Evolutionary conservation across 1,284 basidiomycete species (phyloP).

Genomic region (Apiotrichum porosum): DNA sequence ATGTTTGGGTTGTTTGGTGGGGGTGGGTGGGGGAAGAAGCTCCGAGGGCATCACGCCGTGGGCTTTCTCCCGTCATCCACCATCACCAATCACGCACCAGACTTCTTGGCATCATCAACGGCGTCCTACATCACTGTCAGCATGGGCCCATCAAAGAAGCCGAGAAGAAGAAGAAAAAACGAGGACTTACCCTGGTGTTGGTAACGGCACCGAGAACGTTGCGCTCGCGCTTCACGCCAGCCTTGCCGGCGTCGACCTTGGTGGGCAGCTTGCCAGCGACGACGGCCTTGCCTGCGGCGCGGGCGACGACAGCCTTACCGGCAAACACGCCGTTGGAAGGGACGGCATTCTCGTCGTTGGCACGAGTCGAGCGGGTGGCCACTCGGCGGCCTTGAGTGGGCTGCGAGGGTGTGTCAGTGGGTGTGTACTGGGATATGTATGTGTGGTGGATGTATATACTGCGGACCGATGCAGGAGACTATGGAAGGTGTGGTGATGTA

Average conservation of each 20-base stretch:
- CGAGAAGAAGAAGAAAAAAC: background rate
- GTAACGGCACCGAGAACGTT: constrained; percentile 39
- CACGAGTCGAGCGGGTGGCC: constrained; percentile 23
- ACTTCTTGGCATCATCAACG: constrained; percentile 30
- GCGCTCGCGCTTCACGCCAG: constrained; percentile 41
- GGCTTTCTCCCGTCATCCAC: no score
- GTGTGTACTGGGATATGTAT: no score
- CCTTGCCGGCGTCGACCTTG: constrained; percentile 22
- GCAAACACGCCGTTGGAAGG: constrained; percentile 25
- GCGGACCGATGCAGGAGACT: background rate
- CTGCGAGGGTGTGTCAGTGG: constrained; percentile 16
- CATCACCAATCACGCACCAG: constrained; percentile 33
- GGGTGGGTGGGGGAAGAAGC: no score
- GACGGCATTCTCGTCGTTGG: constrained; percentile 44
- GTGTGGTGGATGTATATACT: background rate
- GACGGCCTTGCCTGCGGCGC: constrained; percentile 5
- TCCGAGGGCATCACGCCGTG: no score
- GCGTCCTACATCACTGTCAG: constrained; percentile 15
- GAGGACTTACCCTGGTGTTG: constrained; percentile 24
- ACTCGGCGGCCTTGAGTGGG: constrained; percentile 23
- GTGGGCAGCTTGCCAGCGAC: background rate
- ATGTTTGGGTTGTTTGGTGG: background rate
- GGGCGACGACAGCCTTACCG: constrained; percentile 21
- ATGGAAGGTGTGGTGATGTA: background rate
- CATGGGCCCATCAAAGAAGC: background rate